Conservation (phyloP, 345 rosid genomes). For the Raphanus raphanistrum region DNA sequence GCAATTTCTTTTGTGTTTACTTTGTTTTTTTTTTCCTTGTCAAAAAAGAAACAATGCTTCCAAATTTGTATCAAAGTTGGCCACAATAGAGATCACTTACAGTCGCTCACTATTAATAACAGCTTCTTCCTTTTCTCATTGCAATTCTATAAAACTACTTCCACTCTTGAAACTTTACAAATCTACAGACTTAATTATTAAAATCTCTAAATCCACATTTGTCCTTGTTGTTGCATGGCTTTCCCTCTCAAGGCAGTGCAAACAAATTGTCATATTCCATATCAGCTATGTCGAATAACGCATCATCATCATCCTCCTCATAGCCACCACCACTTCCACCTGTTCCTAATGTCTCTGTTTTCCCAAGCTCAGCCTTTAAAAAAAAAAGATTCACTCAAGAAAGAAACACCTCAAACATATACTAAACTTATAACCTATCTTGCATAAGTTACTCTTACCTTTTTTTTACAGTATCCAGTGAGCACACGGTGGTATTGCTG, state of each 20-base stretch:
- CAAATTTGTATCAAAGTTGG: not conserved
- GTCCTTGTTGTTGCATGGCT: not conserved
- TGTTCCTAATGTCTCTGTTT: constrained; percentile 45
- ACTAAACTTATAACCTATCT: not conserved
- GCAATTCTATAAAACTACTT: constrained; percentile 15
- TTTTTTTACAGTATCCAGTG: constrained; percentile 65
- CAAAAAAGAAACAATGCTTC: not conserved
- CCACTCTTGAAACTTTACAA: constrained; percentile 23
- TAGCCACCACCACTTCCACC: constrained; percentile 17
- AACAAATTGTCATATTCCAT: constrained; percentile 52
- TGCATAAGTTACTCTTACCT: constrained; percentile 49
- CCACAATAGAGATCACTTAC: not conserved
- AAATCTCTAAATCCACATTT: not conserved
- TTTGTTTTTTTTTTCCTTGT: not conserved
- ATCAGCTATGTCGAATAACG: constrained; percentile 33
- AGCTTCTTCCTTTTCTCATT: not conserved
- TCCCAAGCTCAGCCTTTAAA: constrained; percentile 67
- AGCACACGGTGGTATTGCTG: constrained; percentile 86
- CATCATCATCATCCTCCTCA: constrained; percentile 37
- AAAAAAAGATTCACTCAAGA: not conserved
- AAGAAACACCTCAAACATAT: not conserved
- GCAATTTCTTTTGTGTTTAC: no score
- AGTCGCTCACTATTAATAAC: not conserved
- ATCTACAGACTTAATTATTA: constrained; percentile 7
- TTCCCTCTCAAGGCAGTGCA: constrained; percentile 23